Evolutionary conservation across 2,329 filamentous ascomycete genomes (phyloP), one percentile per base, ranked within the genome.

Genomic region (Xylariaceae sp.): DNA sequence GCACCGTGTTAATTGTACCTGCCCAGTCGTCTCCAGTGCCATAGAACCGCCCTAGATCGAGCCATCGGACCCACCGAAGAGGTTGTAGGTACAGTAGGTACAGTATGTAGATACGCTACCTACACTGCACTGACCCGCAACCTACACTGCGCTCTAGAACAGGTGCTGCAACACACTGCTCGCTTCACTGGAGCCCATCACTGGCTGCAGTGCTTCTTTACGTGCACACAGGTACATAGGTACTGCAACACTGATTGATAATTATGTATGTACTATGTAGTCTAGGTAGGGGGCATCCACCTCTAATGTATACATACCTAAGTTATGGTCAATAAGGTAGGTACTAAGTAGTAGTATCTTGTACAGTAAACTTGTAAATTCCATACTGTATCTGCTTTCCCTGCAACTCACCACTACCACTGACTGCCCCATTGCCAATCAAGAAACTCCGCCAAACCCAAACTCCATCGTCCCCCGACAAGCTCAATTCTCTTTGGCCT

Each of bases 381-480:
- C 12, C 23, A 16, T 31, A 33, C 57, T 50, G 47, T 53, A 8
- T n/a, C 31, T 28, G 23, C 39, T 36, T 37, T 43, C 49, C 23
- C 48, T 52, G 36, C 24, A 21, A n/a, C n/a, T n/a, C n/a, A n/a
- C n/a, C n/a, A n/a, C n/a, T n/a, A n/a, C n/a, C 51, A 29, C 43
- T 53, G 46, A 41, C 23, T 43, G 29, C 43, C 45, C 53, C 40
- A 55, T 37, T 58, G 56, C 59, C 56, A 59, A 62, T 56, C 52
- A 12, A 62, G 59, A 44, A 62, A 57, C 48, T 62, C 59, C 59
- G 59, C 59, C 47, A 44, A n/a, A 40, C 26, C 43, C 52, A 53
- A 56, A 36, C 16, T 21, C 43, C 53, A 29, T 36, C 33, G 16
- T 26, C 34, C 48, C 39, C 51, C 56, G 44, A 34, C 49, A 28